Percentiles rank a stretch among this genome's conserved stretches.
phyloP scores from a whole-genome alignment of 306 rosid genomes.

The Vigna radiata region DNA sequence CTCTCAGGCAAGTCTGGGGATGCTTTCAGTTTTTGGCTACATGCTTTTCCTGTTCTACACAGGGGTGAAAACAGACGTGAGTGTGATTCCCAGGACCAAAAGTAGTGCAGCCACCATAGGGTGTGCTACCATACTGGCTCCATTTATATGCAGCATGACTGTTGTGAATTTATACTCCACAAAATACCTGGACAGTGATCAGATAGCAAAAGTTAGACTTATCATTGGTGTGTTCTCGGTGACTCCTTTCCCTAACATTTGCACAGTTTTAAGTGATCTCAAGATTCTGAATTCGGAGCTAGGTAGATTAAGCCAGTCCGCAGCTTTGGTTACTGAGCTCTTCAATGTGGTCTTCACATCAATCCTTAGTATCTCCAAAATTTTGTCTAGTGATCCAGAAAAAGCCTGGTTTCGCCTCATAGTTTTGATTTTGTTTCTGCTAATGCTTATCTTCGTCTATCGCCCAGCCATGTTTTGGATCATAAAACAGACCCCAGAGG shows the following conservation, averaged over 20 bases:
- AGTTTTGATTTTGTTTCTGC: neutral
- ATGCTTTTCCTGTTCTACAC: constrained; percentile 62
- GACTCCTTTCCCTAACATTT: constrained; percentile 59
- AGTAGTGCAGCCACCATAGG: constrained; percentile 51
- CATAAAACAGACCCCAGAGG: constrained; percentile 68
- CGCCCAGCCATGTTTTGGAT: constrained; percentile 70
- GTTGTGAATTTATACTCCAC: neutral
- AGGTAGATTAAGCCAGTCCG: constrained; percentile 63
- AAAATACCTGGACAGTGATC: neutral
- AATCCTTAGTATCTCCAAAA: neutral
- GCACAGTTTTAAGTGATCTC: constrained; percentile 56
- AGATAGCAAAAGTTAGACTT: neutral
- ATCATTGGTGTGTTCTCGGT: constrained; percentile 37
- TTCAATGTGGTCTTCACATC: constrained; percentile 17
- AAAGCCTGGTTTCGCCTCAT: neutral
- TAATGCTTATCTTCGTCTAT: constrained; percentile 36
- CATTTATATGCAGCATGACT: constrained; percentile 44
- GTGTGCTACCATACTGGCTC: constrained; percentile 44
- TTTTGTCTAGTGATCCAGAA: rapidly evolving
- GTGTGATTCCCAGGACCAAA: constrained; percentile 49
- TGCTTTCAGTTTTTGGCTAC: constrained; percentile 60
- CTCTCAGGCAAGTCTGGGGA: constrained; percentile 59
- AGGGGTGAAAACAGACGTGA: constrained; percentile 73
- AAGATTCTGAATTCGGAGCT: constrained; percentile 69
- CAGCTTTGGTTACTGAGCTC: constrained; percentile 61